Evolutionary conservation across 192 early-diverging fungal species (phyloP), one percentile per base, ranked within the genome.

Genomic region (Funneliformis geosporum): DNA sequence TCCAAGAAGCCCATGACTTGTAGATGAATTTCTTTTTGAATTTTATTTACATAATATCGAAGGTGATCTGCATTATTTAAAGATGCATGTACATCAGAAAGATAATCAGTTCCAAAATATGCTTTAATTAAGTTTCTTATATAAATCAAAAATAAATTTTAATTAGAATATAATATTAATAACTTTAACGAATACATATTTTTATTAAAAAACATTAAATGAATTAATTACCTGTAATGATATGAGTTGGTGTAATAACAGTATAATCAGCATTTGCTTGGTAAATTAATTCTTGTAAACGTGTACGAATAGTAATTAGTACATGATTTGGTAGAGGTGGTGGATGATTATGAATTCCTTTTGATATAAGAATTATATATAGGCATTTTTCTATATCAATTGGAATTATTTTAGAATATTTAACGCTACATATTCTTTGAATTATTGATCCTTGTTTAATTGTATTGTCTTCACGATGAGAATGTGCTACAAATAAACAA

Each of bases 1-100:
- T 12, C 46, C 71, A 12, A 59, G 27, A 6, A 73, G 25, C 8
- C 2, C 47, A 18, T 73, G 11, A 0, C 28, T 27, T 28, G 12
- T 23, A 8, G 71, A 33, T 73, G 0, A 0, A 47, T 73, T 50
- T 73, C 71, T 59, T 73, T 73, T 73, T 55, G 28, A 33, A 59
- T 28, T 25, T 50, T 50, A 50, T 73, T 25, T 11, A 73, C 11
- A 46, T 25, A 50, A 59, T 73, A 73, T 6, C 2, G 25, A 12
- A 73, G 11, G 12, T 25, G 23, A 73, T 59, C 14, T 14, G 10
- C 8, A 73, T 73, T 47, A 50, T 73, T 73, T 28, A 73, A 8
- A 50, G 14, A 50, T 0, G 11, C 2, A 73, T 73, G 47, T 5
- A 73, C 0, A 55, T 73, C 14, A 28, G 2, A 1, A 28, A 73